A percentile compares a stretch with the other conserved stretches of the same genome.
Conservation (phyloP, 208 protist species). For the Borovskyia barvae region DNA sequence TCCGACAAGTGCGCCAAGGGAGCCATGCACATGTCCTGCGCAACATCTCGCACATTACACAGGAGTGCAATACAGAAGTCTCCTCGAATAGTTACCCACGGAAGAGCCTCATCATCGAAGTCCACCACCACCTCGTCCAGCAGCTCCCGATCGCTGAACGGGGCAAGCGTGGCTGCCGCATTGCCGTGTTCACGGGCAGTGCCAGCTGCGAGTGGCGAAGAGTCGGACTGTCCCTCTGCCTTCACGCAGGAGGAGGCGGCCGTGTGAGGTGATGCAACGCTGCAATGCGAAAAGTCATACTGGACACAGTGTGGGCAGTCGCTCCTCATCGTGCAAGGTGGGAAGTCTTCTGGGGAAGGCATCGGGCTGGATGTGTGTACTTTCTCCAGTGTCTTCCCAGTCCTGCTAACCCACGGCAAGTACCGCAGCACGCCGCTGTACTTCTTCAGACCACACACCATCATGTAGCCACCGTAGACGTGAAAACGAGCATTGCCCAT, state of each 20-base stretch:
- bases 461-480: constrained; percentile 60
- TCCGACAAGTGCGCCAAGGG: constrained; percentile 74
- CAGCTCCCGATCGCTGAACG: constrained; percentile 32
- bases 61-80: constrained; percentile 64
- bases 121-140: constrained; percentile 54
- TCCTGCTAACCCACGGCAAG: constrained; percentile 58
- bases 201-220: too few relatives aligned
- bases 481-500: constrained; percentile 84
- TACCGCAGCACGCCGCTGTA: constrained; percentile 71
- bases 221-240: too few relatives aligned
- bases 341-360: constrained; percentile 36
- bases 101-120: constrained; percentile 56
- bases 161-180: constrained; percentile 11
- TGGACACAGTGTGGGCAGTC: constrained; percentile 64
- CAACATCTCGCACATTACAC: constrained; percentile 65
- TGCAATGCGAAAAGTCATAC: constrained; percentile 24
- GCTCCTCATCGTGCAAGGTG: constrained; percentile 58
- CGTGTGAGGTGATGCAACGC: neutral
- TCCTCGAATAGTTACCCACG: constrained; percentile 78
- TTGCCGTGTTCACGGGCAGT: too few relatives aligned
- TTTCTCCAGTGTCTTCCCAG: constrained; percentile 61
- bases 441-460: constrained; percentile 49
- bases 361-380: constrained; percentile 35
- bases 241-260: too few relatives aligned
- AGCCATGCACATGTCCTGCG: constrained; percentile 79